phyloP scores from a whole-genome alignment of 108 stramenopile genomes.

The Tribonema minus region DNA sequence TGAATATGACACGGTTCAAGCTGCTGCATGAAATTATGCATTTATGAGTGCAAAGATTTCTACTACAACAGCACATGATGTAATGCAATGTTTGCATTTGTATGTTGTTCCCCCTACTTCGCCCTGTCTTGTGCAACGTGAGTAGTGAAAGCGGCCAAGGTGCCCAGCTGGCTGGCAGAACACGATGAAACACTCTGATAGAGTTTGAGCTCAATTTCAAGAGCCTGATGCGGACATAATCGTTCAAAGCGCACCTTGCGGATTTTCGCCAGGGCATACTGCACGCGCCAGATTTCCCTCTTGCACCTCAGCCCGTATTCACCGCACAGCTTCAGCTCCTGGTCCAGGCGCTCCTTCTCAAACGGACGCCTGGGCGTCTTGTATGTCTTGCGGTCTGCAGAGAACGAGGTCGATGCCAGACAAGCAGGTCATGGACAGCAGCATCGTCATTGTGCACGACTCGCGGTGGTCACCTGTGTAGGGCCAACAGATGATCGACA shows the following conservation, averaged over 20 bases:
- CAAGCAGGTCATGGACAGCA: not conserved
- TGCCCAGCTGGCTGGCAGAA: no score
- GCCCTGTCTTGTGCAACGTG: no score
- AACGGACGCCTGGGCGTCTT: constrained; percentile 99
- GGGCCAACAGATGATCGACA: not conserved
- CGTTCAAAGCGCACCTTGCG: constrained; percentile 76
- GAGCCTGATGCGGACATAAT: no score
- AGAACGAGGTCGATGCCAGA: not conserved
- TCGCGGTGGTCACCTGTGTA: not conserved
- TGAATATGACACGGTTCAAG: no score
- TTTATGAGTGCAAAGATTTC: no score
- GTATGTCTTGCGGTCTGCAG: constrained; percentile 78
- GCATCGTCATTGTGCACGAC: not conserved
- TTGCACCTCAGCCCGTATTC: constrained; percentile 99
- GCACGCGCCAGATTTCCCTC: constrained; percentile 99
- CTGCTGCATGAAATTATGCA: no score
- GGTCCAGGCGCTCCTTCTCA: constrained; percentile 99
- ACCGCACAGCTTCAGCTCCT: constrained; percentile 93
- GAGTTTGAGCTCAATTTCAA: no score
- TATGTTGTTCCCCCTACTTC: no score
- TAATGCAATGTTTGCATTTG: no score
- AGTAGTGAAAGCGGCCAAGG: no score
- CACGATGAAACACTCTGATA: no score
- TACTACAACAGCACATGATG: no score
- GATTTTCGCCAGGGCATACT: constrained; percentile 97